Evolutionary conservation across 306 rosid genomes (phyloP).

Genomic region (Adenanthera pavonina): DNA sequence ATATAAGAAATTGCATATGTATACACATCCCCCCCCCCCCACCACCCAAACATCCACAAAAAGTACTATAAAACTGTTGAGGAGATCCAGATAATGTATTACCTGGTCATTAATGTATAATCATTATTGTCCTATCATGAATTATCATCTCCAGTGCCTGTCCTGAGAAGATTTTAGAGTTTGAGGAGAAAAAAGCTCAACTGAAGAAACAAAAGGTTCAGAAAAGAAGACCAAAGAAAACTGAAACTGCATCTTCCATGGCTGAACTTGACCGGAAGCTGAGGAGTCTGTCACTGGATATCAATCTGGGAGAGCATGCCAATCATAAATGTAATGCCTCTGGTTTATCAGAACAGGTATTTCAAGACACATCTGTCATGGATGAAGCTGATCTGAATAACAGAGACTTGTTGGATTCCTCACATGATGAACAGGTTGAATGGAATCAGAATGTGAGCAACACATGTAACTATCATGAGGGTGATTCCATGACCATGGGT

Average conservation of each 20-base stretch:
- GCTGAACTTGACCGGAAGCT: conserved; percentile 67
- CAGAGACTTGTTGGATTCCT: conserved; percentile 22
- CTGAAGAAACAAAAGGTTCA: conserved; percentile 56
- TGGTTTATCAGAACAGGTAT: conserved; percentile 32
- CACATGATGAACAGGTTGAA: conserved; percentile 27
- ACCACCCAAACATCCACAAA: no score
- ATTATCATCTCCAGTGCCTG: conserved; percentile 66
- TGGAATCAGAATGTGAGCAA: conserved; percentile 30
- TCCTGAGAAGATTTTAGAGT: conserved; percentile 76
- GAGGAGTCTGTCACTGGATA: conserved; percentile 59
- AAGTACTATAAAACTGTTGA: not conserved
- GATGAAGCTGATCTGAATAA: conserved; percentile 42
- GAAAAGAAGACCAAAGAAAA: conserved; percentile 62
- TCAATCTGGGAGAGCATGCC: conserved; percentile 46
- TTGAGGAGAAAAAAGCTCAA: conserved; percentile 55
- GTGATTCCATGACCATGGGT: conserved; percentile 24
- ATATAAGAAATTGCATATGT: not conserved
- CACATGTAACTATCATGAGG: conserved; percentile 22
- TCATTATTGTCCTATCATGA: conserved; percentile 21
- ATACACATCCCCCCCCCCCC: no score
- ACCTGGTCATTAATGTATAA: conserved; percentile 11
- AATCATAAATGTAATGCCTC: conserved; percentile 23
- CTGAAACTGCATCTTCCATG: conserved; percentile 46
- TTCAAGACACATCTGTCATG: conserved; percentile 29
- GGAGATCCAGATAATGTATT: not conserved